These are phyloP conservation scores for Fulvia fulva DNA, from an alignment of 2,329 filamentous ascomycete genomes.

Conservation along the genomic window DNA sequence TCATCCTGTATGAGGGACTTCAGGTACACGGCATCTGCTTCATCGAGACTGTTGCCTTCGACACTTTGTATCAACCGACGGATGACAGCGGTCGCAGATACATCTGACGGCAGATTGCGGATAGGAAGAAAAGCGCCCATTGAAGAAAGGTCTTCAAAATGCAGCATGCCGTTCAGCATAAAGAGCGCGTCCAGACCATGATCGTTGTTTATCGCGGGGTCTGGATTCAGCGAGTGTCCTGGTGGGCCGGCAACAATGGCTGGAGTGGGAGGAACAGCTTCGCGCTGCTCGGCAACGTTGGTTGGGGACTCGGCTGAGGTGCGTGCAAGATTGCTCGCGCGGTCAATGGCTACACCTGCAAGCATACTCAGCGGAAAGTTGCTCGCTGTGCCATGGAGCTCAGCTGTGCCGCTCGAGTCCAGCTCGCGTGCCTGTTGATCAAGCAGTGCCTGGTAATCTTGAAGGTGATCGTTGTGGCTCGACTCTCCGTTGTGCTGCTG, in stretches of 20 bases:
- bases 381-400: constrained; percentile 8
- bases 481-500: not conserved
- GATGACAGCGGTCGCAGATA: not conserved
- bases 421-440: constrained; percentile 23
- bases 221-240: constrained; percentile 16
- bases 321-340: not conserved
- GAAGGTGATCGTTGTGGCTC: constrained; percentile 20
- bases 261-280: not conserved
- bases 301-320: not conserved
- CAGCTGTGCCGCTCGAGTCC: not conserved
- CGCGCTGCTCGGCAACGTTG: not conserved
- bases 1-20: constrained; percentile 6
- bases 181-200: constrained; percentile 19
- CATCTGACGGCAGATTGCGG: not conserved
- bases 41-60: constrained; percentile 8
- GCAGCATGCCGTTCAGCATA: constrained; percentile 11
- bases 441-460: constrained; percentile 31
- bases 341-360: not conserved
- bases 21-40: constrained; percentile 9
- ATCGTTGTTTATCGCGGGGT: constrained; percentile 18
- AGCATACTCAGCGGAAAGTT: constrained; percentile 5
- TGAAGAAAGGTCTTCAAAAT: not conserved
- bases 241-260: constrained; percentile 11
- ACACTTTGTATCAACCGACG: constrained; percentile 4
- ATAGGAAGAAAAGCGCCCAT: not conserved